phyloP scores from a whole-genome alignment of 139 green algal species.

The Tetradesmus obliquus region DNA sequence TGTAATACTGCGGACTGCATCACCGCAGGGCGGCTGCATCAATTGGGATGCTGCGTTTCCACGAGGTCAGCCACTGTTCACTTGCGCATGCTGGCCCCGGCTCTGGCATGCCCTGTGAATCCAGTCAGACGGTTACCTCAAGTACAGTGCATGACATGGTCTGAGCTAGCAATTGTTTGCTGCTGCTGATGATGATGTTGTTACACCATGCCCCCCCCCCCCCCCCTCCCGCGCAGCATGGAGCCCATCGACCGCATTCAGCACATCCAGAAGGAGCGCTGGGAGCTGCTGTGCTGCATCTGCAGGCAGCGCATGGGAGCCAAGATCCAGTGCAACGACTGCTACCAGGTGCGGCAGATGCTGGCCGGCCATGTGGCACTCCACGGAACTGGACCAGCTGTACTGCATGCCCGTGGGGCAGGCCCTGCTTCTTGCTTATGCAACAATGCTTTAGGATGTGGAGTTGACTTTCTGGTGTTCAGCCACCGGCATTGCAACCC shows the following conservation, averaged over 20 bases:
- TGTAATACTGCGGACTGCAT: neutral
- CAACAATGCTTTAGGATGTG: neutral
- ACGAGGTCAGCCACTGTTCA: too few species aligned
- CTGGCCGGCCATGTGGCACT: too few species aligned
- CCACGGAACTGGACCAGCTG: too few species aligned
- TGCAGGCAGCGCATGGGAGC: constrained; percentile 92
- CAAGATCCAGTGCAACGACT: constrained; percentile 93
- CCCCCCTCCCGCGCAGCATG: constrained; percentile 62
- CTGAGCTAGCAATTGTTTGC: neutral
- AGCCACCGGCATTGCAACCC: too few species aligned
- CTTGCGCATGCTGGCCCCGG: too few species aligned
- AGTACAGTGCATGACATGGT: neutral
- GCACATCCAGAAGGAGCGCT: constrained; percentile 88
- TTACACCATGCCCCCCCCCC: neutral
- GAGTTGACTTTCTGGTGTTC: too few species aligned
- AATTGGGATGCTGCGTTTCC: too few species aligned
- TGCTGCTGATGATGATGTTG: neutral
- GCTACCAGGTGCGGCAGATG: constrained; percentile 68
- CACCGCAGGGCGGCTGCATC: neutral
- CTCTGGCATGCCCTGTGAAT: too few species aligned
- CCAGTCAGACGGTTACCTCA: neutral
- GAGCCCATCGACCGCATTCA: constrained; percentile 87
- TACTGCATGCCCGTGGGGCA: too few species aligned
- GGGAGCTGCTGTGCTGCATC: constrained; percentile 89
- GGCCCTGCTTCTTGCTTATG: neutral